Evolutionary conservation across 2,329 filamentous ascomycete species (phyloP).

Genomic region (Fusarium newnesense): DNA sequence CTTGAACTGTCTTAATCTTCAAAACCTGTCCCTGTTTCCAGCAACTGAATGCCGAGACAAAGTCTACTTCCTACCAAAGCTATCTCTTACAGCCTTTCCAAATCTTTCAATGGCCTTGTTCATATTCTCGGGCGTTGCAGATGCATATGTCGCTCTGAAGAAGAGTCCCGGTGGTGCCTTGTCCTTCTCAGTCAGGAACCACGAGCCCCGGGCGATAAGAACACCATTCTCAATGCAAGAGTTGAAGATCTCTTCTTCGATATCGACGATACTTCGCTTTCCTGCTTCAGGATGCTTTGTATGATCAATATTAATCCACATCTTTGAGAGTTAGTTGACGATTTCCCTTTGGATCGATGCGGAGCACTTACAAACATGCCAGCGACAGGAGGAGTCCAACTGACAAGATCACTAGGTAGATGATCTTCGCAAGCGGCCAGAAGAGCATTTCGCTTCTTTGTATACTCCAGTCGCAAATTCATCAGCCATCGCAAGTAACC

Average conservation of each 20-base stretch:
- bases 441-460: slow-evolving; percentile 78
- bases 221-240: slow-evolving; percentile 80
- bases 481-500: slow-evolving; percentile 93
- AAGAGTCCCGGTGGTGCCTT: slow-evolving; percentile 74
- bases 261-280: slow-evolving; percentile 64
- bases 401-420: slow-evolving; percentile 78
- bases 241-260: slow-evolving; percentile 91
- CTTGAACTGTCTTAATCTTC: not conserved
- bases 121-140: slow-evolving; percentile 78
- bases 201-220: slow-evolving; percentile 84
- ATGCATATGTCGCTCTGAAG: slow-evolving; percentile 90
- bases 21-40: not conserved
- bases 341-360: not conserved
- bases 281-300: slow-evolving; percentile 70
- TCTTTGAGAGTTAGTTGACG: slow-evolving; percentile 50
- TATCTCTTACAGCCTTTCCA: slow-evolving; percentile 75
- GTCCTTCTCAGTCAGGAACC: slow-evolving; percentile 84
- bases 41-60: not conserved
- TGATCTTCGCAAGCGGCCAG: slow-evolving; percentile 82
- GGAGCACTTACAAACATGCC: slow-evolving; percentile 90
- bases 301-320: slow-evolving; percentile 79
- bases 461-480: slow-evolving; percentile 83
- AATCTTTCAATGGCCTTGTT: slow-evolving; percentile 78
- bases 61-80: slow-evolving; percentile 53
- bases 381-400: slow-evolving; percentile 82